phyloP scores from a whole-genome alignment of 1,284 basidiomycete genomes.

The Tranzscheliella williamsii region DNA sequence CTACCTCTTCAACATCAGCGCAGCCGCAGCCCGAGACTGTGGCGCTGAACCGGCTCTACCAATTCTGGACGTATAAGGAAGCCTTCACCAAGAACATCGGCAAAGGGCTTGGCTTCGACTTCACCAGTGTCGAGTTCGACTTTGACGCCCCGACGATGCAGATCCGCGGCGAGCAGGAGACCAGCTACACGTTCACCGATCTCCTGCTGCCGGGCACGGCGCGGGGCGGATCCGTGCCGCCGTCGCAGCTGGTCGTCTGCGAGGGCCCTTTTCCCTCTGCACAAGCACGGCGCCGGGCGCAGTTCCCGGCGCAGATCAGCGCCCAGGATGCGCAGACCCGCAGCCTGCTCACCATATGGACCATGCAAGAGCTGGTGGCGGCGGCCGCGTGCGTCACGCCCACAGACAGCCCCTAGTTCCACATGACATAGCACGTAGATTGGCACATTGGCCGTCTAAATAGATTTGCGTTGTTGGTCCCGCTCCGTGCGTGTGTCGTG shows the following conservation, averaged over 20 bases:
- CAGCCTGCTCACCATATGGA: constrained; percentile 13
- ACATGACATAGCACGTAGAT: too few species aligned
- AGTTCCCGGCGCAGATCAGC: constrained; percentile 1
- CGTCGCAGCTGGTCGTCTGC: constrained; percentile 15
- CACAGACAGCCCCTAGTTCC: too few species aligned
- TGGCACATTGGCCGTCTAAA: too few species aligned
- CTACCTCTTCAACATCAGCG: background rate
- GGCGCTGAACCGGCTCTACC: constrained; percentile 33
- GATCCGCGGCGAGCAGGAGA: constrained; percentile 1
- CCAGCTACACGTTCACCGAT: constrained; percentile 25
- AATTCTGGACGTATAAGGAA: constrained; percentile 59
- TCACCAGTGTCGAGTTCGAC: constrained; percentile 36
- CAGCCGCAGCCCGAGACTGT: background rate
- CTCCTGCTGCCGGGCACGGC: constrained; percentile 7
- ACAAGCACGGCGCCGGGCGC: background rate
- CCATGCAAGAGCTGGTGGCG: constrained; percentile 11
- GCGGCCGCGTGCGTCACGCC: too few species aligned
- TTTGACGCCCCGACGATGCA: constrained; percentile 5
- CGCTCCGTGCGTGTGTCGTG: too few species aligned
- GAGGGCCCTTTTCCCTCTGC: background rate
- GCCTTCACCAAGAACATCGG: constrained; percentile 57
- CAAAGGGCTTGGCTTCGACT: constrained; percentile 55
- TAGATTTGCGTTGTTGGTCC: too few species aligned
- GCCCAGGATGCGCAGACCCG: constrained; percentile 1
- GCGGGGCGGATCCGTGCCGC: too few species aligned